phyloP scores from a whole-genome alignment of 768 basidiomycete genomes.

The Naematelia aurantialba region DNA sequence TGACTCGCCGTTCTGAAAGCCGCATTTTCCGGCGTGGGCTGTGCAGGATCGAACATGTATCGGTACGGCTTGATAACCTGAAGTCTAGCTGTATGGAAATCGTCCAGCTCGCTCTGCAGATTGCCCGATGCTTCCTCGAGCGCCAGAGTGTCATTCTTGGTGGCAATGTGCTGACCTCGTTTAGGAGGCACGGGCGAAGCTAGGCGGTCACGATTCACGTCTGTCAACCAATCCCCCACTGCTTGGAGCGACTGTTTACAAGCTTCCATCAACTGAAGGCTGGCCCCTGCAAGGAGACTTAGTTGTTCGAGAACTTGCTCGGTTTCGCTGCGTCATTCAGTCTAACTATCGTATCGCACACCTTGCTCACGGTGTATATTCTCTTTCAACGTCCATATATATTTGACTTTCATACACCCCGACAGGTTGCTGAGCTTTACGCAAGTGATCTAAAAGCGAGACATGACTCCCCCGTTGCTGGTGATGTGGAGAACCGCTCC shows the following conservation, averaged over 20 bases:
- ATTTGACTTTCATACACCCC: constrained; percentile 45
- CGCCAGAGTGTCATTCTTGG: neutral
- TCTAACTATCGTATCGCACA: neutral
- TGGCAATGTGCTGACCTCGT: no score
- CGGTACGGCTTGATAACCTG: constrained; percentile 38
- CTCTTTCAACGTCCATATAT: constrained; percentile 47
- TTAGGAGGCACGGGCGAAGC: no score
- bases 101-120: constrained; percentile 29
- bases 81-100: constrained; percentile 21
- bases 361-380: constrained; percentile 32
- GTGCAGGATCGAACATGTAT: constrained; percentile 41
- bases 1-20: neutral
- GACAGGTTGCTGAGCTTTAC: constrained; percentile 43
- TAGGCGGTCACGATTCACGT: no score
- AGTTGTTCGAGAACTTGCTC: constrained; percentile 38
- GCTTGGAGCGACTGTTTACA: constrained; percentile 18
- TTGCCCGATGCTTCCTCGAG: constrained; percentile 10
- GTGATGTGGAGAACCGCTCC: constrained; percentile 19
- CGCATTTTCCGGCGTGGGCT: neutral
- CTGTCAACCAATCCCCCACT: constrained; percentile 31
- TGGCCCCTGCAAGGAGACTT: constrained; percentile 29
- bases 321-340: constrained; percentile 34
- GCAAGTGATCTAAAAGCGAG: constrained; percentile 39
- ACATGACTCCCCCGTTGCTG: constrained; percentile 32
- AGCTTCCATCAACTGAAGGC: constrained; percentile 28